Percentiles rank a stretch among this genome's conserved stretches.
Evolutionary conservation across 2,329 filamentous ascomycete species (phyloP).

Genomic region (Sphaerulina musiva): DNA sequence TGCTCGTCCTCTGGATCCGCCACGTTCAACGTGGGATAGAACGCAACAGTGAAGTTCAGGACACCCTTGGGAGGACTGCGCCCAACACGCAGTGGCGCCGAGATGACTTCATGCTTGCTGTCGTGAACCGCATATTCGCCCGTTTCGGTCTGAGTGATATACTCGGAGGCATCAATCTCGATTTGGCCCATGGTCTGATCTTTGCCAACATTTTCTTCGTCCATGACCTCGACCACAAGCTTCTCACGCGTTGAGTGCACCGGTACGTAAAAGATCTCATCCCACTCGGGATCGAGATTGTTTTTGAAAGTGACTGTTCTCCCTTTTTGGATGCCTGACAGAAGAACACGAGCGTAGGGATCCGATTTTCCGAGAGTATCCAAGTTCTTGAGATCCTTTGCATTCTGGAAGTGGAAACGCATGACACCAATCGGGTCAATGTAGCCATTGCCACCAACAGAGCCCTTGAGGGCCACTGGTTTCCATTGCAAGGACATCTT

Average conservation of each 20-base stretch:
- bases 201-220: constrained; percentile 84
- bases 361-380: constrained; percentile 97
- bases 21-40: constrained; percentile 83
- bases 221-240: constrained; percentile 88
- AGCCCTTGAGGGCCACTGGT: constrained; percentile 78
- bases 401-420: constrained; percentile 83
- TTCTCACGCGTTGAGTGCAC: constrained; percentile 80
- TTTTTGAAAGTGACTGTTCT: constrained; percentile 94
- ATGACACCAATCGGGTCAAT: constrained; percentile 90
- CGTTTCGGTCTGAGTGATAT: constrained; percentile 66
- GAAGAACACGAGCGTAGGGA: constrained; percentile 79
- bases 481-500: constrained; percentile 95
- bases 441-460: constrained; percentile 70
- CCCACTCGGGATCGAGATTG: constrained; percentile 90
- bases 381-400: constrained; percentile 77
- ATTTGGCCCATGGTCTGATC: constrained; percentile 80
- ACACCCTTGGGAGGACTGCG: constrained; percentile 70
- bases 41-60: constrained; percentile 75
- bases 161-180: constrained; percentile 72
- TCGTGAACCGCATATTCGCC: constrained; percentile 79
- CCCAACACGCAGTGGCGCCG: constrained; percentile 66
- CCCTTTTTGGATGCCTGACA: constrained; percentile 84
- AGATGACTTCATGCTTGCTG: constrained; percentile 56
- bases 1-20: constrained; percentile 85
- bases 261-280: constrained; percentile 90